These are phyloP conservation scores for Xylaria acuta DNA, from an alignment of 495 filamentous ascomycete genomes.

Conservation along the genomic window DNA sequence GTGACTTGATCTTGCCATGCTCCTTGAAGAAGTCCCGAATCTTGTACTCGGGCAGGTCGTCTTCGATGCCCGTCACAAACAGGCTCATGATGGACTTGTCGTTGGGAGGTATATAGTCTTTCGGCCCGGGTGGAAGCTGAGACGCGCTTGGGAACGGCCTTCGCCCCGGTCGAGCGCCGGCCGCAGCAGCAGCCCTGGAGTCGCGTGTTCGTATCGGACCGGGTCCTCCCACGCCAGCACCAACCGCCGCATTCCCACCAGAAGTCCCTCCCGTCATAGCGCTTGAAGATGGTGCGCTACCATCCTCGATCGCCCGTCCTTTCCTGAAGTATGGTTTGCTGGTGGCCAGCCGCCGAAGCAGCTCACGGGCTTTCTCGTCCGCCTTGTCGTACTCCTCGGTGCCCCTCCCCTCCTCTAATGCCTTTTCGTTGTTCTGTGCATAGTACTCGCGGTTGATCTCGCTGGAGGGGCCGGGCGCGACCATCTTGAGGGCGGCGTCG, in stretches of 20 bases:
- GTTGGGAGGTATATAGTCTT: conserved; percentile 82
- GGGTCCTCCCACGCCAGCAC: conserved; percentile 54
- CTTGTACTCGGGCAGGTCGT: conserved; percentile 91
- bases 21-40: conserved; percentile 87
- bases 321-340: conserved; percentile 95
- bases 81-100: conserved; percentile 88
- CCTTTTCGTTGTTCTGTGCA: conserved; percentile 94
- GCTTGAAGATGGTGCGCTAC: conserved; percentile 50
- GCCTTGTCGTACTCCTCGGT: conserved; percentile 92
- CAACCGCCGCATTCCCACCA: conserved; percentile 54
- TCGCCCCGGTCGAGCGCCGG: conserved; percentile 54
- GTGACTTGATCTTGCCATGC: conserved; percentile 84
- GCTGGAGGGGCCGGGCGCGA: conserved; percentile 88
- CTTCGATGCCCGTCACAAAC: conserved; percentile 94
- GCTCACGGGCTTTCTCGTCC: conserved; percentile 91
- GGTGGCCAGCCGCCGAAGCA: conserved; percentile 81
- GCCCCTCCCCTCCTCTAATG: conserved; percentile 86
- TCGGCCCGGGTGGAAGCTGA: conserved; percentile 76
- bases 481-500: conserved; percentile 97
- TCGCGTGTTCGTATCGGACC: conserved; percentile 76
- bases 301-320: conserved; percentile 68
- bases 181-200: conserved; percentile 57
- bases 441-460: conserved; percentile 96
- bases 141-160: conserved; percentile 71
- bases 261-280: conserved; percentile 44